Evolutionary conservation across 2,329 filamentous ascomycete species (phyloP).

Genomic region (Paraconiothyrium brasiliense): DNA sequence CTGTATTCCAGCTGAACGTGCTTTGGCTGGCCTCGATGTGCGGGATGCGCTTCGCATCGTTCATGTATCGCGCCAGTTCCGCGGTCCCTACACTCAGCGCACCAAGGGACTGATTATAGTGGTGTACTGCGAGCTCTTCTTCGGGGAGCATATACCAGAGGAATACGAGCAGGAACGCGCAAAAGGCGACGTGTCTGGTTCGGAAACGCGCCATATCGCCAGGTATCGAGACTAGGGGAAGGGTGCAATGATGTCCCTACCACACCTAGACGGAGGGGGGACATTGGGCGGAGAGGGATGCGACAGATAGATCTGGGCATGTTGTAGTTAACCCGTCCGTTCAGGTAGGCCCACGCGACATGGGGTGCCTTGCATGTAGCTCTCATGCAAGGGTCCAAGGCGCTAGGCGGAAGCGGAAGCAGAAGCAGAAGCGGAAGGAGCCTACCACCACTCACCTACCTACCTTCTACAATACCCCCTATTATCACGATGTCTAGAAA

Average conservation of each 20-base stretch:
- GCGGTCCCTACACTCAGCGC: conserved; percentile 30
- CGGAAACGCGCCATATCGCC: conserved; percentile 41
- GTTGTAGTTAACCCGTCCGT: neutral
- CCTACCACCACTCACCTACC: neutral
- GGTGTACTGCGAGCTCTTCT: conserved; percentile 23
- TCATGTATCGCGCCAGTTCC: conserved; percentile 44
- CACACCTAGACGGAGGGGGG: neutral
- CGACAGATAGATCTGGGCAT: conserved; percentile 3
- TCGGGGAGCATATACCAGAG: conserved; percentile 39
- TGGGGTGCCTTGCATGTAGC: conserved; percentile 2
- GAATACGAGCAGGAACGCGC: conserved; percentile 36
- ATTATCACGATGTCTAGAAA: too few relatives aligned
- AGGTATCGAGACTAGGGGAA: conserved; percentile 15
- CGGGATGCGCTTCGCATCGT: conserved; percentile 34
- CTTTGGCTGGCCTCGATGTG: conserved; percentile 35
- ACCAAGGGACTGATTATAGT: conserved; percentile 13
- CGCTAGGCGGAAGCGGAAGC: neutral
- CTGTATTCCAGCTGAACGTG: conserved; percentile 45
- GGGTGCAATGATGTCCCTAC: conserved; percentile 1
- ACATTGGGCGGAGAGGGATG: neutral
- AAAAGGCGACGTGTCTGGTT: conserved; percentile 36
- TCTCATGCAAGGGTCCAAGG: neutral
- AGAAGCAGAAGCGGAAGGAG: neutral
- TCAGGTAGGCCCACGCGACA: neutral
- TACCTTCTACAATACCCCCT: too few relatives aligned